A percentile compares a stretch with the other conserved stretches of the same genome.
phyloP scores from a whole-genome alignment of 1,284 basidiomycete species.

The Thelephora terrestris region DNA sequence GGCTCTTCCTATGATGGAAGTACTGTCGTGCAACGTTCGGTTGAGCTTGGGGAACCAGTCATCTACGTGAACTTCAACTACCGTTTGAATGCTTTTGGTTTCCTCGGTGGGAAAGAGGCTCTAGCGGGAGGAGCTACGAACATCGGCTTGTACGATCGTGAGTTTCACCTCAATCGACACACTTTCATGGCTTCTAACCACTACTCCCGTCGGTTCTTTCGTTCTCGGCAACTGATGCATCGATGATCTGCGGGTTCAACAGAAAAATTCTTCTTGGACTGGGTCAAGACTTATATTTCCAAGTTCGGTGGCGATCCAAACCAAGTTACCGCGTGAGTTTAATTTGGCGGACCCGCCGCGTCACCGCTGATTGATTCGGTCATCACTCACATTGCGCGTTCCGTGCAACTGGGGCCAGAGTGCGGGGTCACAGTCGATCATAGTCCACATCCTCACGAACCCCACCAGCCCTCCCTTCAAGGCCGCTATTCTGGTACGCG shows the following conservation, averaged over 20 bases:
- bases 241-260: background rate
- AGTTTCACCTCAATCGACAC: conserved; percentile 14
- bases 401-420: conserved; percentile 29
- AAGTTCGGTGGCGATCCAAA: conserved; percentile 32
- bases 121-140: conserved; percentile 41
- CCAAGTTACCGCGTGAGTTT: conserved; percentile 28
- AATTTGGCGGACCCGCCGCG: background rate
- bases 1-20: conserved; percentile 18
- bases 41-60: conserved; percentile 35
- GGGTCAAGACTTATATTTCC: conserved; percentile 37
- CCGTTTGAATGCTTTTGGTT: conserved; percentile 34
- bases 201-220: background rate
- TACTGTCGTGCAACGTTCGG: conserved; percentile 36
- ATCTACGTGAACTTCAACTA: conserved; percentile 52
- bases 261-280: conserved; percentile 49
- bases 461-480: too few relatives aligned
- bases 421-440: conserved; percentile 11
- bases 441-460: too few relatives aligned
- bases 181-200: background rate
- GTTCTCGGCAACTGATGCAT: too few relatives aligned
- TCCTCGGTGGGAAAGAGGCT: conserved; percentile 40
- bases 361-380: too few relatives aligned
- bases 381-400: too few relatives aligned
- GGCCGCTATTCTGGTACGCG: too few relatives aligned
- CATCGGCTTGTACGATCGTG: conserved; percentile 44